Percentiles rank a stretch among this genome's conserved stretches.
Evolutionary conservation across 306 rosid species (phyloP).

Genomic region (Oxytropis ochrocephala): DNA sequence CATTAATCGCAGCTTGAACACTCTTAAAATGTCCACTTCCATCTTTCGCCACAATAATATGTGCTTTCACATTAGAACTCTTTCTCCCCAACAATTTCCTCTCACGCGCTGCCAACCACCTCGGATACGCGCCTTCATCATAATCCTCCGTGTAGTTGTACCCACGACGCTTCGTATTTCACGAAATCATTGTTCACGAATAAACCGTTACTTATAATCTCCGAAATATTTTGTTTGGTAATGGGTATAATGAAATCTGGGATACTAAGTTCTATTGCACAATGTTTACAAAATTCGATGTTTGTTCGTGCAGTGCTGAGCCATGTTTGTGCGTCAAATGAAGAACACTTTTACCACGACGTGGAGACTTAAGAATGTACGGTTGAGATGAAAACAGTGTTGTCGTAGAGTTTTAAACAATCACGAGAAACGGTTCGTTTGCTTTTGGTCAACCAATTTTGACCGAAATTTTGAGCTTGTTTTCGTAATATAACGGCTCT

Average conservation of each 20-base stretch:
- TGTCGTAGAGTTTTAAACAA: slow-evolving; percentile 57
- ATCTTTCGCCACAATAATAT: slow-evolving; percentile 78
- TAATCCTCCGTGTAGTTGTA: not conserved
- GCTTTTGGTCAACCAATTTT: not conserved
- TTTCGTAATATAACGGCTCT: slow-evolving; percentile 26
- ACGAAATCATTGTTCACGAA: slow-evolving; percentile 47
- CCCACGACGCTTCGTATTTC: not conserved
- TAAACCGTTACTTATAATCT: slow-evolving; percentile 64
- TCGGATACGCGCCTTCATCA: slow-evolving; percentile 24
- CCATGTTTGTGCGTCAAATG: slow-evolving; percentile 83
- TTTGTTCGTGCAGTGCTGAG: slow-evolving; percentile 83
- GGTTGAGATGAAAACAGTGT: slow-evolving; percentile 58
- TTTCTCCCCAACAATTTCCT: slow-evolving; percentile 38
- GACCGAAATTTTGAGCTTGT: slow-evolving; percentile 2
- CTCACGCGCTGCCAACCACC: slow-evolving; percentile 46
- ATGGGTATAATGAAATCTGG: slow-evolving; percentile 29
- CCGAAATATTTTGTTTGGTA: slow-evolving; percentile 39
- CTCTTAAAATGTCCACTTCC: slow-evolving; percentile 66
- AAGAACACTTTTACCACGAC: slow-evolving; percentile 20
- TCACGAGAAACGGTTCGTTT: slow-evolving; percentile 41
- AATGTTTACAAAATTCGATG: slow-evolving; percentile 46
- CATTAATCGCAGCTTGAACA: slow-evolving; percentile 63
- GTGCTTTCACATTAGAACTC: slow-evolving; percentile 23
- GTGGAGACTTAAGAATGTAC: slow-evolving; percentile 38
- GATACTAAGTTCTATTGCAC: slow-evolving; percentile 46